phyloP scores from a whole-genome alignment of 2,329 filamentous ascomycete species.

The Microsporum audouinii region DNA sequence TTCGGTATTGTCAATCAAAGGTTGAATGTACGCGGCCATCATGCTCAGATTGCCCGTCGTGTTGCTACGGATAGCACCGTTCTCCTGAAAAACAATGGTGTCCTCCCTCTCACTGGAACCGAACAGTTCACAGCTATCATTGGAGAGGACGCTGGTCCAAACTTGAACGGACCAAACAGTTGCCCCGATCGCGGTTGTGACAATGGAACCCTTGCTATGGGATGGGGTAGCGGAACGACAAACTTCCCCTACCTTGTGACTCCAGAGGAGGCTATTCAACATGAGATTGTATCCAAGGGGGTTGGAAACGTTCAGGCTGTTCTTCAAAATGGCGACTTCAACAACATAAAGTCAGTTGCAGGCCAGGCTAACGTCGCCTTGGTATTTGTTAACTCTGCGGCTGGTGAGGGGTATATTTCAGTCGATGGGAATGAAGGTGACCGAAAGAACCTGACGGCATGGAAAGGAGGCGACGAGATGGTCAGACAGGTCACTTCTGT shows the following conservation, averaged over 20 bases:
- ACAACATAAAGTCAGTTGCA: conserved; percentile 41
- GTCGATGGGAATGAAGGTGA: conserved; percentile 79
- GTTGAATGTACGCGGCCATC: conserved; percentile 69
- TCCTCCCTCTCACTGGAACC: conserved; percentile 61
- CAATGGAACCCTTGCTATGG: conserved; percentile 52
- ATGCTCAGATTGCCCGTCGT: conserved; percentile 61
- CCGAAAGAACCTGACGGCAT: conserved; percentile 83
- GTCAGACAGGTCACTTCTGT: conserved; percentile 67
- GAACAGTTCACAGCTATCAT: conserved; percentile 67
- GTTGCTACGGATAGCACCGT: conserved; percentile 72
- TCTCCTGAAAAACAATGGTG: conserved; percentile 72
- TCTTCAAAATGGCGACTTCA: conserved; percentile 46
- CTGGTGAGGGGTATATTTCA: conserved; percentile 75
- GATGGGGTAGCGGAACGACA: conserved; percentile 49
- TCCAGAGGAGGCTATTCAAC: conserved; percentile 53
- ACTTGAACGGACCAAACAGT: conserved; percentile 63
- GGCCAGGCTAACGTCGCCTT: conserved; percentile 48
- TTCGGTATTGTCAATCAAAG: conserved; percentile 64
- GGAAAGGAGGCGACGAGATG: conserved; percentile 68
- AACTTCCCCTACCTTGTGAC: conserved; percentile 55
- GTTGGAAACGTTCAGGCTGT: conserved; percentile 52
- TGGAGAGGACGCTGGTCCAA: conserved; percentile 71
- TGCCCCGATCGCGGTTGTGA: conserved; percentile 57
- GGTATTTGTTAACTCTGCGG: conserved; percentile 80
- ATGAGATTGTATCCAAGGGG: conserved; percentile 52